phyloP scores from a whole-genome alignment of 148 eudicot genomes.

The Gaultheria prostrata region DNA sequence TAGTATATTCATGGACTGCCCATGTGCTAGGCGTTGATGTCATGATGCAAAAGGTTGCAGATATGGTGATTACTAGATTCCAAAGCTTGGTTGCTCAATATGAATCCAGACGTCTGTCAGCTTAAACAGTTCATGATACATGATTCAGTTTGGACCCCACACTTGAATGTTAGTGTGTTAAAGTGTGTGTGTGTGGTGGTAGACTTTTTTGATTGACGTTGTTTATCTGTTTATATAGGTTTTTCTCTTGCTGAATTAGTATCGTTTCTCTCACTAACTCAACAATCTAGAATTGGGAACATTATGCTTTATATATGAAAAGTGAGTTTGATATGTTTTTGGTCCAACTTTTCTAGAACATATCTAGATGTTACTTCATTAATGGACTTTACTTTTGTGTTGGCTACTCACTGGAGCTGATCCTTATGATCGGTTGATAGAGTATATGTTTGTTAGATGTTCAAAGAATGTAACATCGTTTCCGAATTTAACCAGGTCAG shows the following conservation, averaged over 20 bases:
- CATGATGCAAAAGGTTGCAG: background rate
- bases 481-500: background rate
- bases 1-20: background rate
- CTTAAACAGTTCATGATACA: background rate
- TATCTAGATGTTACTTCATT: background rate
- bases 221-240: background rate
- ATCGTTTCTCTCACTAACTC: background rate
- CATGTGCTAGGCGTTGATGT: background rate
- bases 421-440: background rate
- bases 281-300: background rate
- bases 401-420: background rate
- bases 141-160: background rate
- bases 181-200: background rate
- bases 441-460: background rate
- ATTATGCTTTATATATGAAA: background rate
- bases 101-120: background rate
- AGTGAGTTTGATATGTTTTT: background rate
- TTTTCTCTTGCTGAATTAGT: background rate
- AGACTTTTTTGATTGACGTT: background rate
- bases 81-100: background rate
- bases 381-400: background rate
- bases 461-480: background rate
- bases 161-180: background rate
- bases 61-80: background rate
- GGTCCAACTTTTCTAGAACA: background rate